phyloP scores from a whole-genome alignment of 208 protist species.

The Leptomonas seymouri region DNA sequence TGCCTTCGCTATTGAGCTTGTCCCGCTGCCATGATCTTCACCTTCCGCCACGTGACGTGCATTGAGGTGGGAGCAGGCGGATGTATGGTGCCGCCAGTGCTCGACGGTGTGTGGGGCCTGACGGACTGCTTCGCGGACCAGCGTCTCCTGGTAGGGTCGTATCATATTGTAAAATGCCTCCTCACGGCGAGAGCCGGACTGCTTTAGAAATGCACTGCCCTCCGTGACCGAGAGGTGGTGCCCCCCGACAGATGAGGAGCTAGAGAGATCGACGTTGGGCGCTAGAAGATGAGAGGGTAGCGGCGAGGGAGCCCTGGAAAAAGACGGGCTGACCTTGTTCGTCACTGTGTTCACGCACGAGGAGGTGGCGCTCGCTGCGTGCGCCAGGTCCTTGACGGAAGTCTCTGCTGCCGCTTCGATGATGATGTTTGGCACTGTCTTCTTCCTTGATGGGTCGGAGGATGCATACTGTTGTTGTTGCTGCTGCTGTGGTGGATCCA shows the following conservation, averaged over 20 bases:
- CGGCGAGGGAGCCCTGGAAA: neutral
- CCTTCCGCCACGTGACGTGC: neutral
- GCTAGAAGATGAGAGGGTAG: neutral
- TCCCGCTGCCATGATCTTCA: neutral
- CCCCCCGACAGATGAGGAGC: slow-evolving; percentile 69
- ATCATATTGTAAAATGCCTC: slow-evolving; percentile 84
- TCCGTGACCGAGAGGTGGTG: slow-evolving; percentile 78
- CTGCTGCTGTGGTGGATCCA: neutral
- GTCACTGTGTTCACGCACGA: slow-evolving; percentile 4
- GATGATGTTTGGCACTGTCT: no score
- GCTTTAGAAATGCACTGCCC: slow-evolving; percentile 75
- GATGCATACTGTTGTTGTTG: no score
- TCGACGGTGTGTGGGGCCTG: slow-evolving; percentile 33
- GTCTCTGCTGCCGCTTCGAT: neutral
- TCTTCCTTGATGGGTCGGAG: no score
- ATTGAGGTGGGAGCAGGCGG: neutral
- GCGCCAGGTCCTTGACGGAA: neutral
- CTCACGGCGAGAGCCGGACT: slow-evolving; percentile 70
- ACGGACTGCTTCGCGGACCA: slow-evolving; percentile 45
- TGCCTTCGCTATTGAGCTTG: no score
- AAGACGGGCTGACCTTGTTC: neutral
- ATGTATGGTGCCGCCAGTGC: slow-evolving; percentile 22
- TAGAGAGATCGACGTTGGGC: slow-evolving; percentile 34
- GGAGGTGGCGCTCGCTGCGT: slow-evolving; percentile 3
- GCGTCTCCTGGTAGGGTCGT: slow-evolving; percentile 53